Base-by-base conservation (phyloP, 148 eudicot species). In the Linanthus parryae region DNA sequence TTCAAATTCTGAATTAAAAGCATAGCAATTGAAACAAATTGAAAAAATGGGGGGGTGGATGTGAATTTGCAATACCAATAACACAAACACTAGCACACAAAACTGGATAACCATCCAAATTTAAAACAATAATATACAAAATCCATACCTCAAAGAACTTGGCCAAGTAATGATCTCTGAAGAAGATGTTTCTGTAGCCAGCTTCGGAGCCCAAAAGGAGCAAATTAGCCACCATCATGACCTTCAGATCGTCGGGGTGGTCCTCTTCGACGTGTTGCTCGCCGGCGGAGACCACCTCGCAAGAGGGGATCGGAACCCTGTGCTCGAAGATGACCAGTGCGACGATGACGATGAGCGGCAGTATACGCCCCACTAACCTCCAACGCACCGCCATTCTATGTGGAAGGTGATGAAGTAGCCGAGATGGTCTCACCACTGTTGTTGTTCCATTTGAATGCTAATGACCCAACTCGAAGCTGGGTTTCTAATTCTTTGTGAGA, bases 181-280 rank as follows among this genome's bases (percentile, higher is more conserved):
- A 60, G 54, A 54, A 20, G 25, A 34, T 19, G 48, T 67, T 57
- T 20, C 24, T 23, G 31, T 40, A 55, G 3, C 66, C 62, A 18
- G 62, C 61, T 11, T 56, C 66, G 26, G 72, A 67, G 3, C 72
- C 72, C 58, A 51, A 22, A 24, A 67, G 43, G 25, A 61, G 30
- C 52, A 67, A 31, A 26, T 61, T 50, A 22, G 72, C 57, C n/a
- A 61, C 66, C 39, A 61, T 62, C 66, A 67, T 67, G 9, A 61
- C 66, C 46, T 42, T 68, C 26, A 61, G 48, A n/a, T 54, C 63
- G 15, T 50, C 62, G 36, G 39, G 43, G 2, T 38, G 50, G 14
- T 41, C 47, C 17, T 42, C 59, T 14, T 36, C 42, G 24, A 30
- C 57, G 35, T 52, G 52, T 18, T 38, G 43, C 19, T 51, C 52